Base-by-base conservation (phyloP, 2,329 filamentous ascomycete species). In the Epichloe baconii region DNA sequence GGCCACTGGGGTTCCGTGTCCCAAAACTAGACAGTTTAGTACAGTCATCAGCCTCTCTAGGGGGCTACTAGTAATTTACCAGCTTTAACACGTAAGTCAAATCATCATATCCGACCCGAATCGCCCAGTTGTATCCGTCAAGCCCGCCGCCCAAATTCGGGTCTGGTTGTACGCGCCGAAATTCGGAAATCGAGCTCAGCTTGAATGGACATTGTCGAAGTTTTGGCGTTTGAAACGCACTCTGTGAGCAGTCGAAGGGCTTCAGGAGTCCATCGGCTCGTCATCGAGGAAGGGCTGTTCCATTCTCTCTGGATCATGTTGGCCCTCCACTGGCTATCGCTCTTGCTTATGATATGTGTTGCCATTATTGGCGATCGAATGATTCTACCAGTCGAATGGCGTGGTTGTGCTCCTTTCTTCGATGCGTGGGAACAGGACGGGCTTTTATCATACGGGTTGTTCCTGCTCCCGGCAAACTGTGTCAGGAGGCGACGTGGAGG, bases 111-210 rank as follows among this genome's bases (percentile, higher is more conserved):
- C 2, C 14, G 6, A 23, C 38, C 37, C 17, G 38, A 12, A 49
- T 49, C n/a, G 44, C 43, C 47, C 47, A 49, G 17, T 43, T 49
- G 5, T 43, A 43, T 15, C 47, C 47, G 17, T 49, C 47, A 44
- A 49, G 47, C 35, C 47, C 40, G 40, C 40, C 47, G 23, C 6
- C 23, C 23, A 26, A 26, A 7, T 7, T 7, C 4, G 36, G 36
- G 12, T 4, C 37, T 34, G n/a, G 21, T 23, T 41, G 17, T 21
- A 19, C 17, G 11, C 40, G 21, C 19, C 47, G 40, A 37, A 49
- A 37, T 23, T 26, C 0, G 23, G 6, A n/a, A 11, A 49, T 44
- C 2, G 23, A 35, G 26, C 34, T 12, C 10, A 49, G 14, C 8
- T 17, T 38, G 26, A 44, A 44, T 7, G 31, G 40, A 7, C n/a